Conservation (phyloP, 1,139 yeast genomes). For the Saccharomyces hybrid region DNA sequence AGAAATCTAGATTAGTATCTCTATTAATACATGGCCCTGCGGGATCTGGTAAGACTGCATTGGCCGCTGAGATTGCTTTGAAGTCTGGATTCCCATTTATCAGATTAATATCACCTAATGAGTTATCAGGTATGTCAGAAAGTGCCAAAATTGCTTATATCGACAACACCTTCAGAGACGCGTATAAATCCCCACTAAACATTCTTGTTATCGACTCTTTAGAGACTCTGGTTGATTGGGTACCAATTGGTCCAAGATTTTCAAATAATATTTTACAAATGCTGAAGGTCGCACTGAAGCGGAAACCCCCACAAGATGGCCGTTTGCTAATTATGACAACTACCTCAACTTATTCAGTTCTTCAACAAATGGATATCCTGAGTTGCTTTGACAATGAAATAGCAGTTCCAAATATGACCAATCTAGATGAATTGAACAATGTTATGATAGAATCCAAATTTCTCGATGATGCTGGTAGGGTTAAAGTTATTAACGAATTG, state of each 20-base stretch:
- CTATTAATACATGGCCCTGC: conserved; percentile 88
- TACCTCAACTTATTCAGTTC: conserved; percentile 71
- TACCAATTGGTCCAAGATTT: conserved; percentile 94
- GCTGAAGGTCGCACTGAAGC: conserved; percentile 69
- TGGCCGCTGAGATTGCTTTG: conserved; percentile 82
- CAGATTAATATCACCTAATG: conserved; percentile 80
- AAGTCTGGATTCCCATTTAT: conserved; percentile 86
- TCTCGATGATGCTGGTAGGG: conserved; percentile 47
- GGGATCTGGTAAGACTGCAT: conserved; percentile 94
- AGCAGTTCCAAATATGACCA: conserved; percentile 68
- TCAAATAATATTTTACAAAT: conserved; percentile 83
- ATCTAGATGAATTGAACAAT: conserved; percentile 57
- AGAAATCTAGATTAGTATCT: conserved; percentile 71
- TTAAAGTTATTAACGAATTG: conserved; percentile 48
- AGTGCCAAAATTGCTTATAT: conserved; percentile 77
- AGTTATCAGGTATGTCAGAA: conserved; percentile 91
- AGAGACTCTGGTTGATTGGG: conserved; percentile 89
- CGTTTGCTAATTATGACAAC: conserved; percentile 84
- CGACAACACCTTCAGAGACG: conserved; percentile 85
- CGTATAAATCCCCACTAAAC: conserved; percentile 87
- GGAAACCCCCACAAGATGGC: conserved; percentile 83
- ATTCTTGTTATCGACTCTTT: conserved; percentile 85
- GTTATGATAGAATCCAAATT: conserved; percentile 66
- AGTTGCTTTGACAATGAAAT: conserved; percentile 80
- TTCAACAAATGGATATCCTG: conserved; percentile 77